Evolutionary conservation across 1,284 basidiomycete species (phyloP).

Genomic region (Volvariella volvacea): DNA sequence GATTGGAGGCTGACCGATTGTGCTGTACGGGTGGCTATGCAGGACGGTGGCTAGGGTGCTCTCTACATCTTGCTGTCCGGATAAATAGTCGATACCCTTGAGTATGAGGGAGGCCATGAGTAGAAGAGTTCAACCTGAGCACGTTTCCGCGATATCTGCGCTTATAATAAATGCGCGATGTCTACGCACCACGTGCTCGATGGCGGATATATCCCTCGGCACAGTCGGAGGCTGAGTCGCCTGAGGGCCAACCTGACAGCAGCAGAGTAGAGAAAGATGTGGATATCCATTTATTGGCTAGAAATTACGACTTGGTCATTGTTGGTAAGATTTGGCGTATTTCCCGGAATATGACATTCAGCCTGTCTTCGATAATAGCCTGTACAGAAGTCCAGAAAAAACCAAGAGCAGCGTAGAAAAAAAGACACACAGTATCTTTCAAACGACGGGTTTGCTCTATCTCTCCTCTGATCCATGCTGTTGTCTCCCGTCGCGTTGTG

Average conservation of each 20-base stretch:
- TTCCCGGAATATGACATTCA: slow-evolving; percentile 47
- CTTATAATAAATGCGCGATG: no score
- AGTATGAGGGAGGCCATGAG: no score
- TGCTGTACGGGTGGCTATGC: slow-evolving; percentile 33
- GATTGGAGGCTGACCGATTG: slow-evolving; percentile 22
- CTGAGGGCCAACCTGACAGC: no score
- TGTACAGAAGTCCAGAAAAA: slow-evolving; percentile 3
- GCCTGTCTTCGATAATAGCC: slow-evolving; percentile 29
- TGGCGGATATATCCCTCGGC: no score
- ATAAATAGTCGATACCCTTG: slow-evolving; percentile 28
- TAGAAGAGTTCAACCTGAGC: no score
- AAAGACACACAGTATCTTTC: slow-evolving; percentile 42
- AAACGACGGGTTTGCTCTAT: slow-evolving; percentile 58
- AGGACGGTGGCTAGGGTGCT: slow-evolving; percentile 34
- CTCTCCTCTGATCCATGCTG: slow-evolving; percentile 66
- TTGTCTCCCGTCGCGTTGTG: slow-evolving; percentile 53
- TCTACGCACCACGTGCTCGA: no score
- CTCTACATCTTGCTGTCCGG: slow-evolving; percentile 27
- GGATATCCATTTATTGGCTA: no score
- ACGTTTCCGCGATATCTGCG: no score
- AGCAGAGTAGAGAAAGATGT: no score
- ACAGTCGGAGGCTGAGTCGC: no score
- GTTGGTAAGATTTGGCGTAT: slow-evolving; percentile 39
- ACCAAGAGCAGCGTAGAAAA: background rate
- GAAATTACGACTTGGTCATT: background rate